phyloP scores from a whole-genome alignment of 345 rosid species.

The Melastoma malabathricum region DNA sequence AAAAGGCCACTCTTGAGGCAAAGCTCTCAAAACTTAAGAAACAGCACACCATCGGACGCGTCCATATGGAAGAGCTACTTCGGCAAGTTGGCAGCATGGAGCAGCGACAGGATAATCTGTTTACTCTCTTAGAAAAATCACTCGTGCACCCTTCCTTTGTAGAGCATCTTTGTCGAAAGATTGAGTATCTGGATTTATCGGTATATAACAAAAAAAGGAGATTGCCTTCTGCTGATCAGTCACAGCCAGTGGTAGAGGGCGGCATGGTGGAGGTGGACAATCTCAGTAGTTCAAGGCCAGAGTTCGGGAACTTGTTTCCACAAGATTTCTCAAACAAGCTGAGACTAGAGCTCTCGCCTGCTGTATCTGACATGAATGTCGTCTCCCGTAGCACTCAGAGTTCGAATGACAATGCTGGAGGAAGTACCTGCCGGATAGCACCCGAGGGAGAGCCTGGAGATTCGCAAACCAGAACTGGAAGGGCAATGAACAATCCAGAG shows the following conservation, averaged over 20 bases:
- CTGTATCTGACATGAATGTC: slow-evolving; percentile 75
- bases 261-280: slow-evolving; percentile 30
- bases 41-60: slow-evolving; percentile 44
- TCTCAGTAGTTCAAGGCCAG: slow-evolving; percentile 43
- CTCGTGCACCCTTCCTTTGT: slow-evolving; percentile 41
- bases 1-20: slow-evolving; percentile 57
- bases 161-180: slow-evolving; percentile 40
- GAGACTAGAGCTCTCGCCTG: slow-evolving; percentile 67
- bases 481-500: slow-evolving; percentile 39
- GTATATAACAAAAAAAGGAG: slow-evolving; percentile 73
- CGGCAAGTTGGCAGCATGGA: slow-evolving; percentile 42
- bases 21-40: slow-evolving; percentile 36
- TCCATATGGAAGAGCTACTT: slow-evolving; percentile 45
- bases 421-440: slow-evolving; percentile 28
- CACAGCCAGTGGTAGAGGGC: slow-evolving; percentile 44
- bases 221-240: slow-evolving; percentile 47
- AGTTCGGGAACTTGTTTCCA: slow-evolving; percentile 49
- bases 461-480: slow-evolving; percentile 31
- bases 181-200: slow-evolving; percentile 56
- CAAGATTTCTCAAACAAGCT: slow-evolving; percentile 67
- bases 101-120: slow-evolving; percentile 51
- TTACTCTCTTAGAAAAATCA: slow-evolving; percentile 44
- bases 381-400: slow-evolving; percentile 70
- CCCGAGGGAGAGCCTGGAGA: slow-evolving; percentile 40
- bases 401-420: slow-evolving; percentile 56